Conservation (phyloP, 495 filamentous ascomycete species). For the Bacidia gigantensis region DNA sequence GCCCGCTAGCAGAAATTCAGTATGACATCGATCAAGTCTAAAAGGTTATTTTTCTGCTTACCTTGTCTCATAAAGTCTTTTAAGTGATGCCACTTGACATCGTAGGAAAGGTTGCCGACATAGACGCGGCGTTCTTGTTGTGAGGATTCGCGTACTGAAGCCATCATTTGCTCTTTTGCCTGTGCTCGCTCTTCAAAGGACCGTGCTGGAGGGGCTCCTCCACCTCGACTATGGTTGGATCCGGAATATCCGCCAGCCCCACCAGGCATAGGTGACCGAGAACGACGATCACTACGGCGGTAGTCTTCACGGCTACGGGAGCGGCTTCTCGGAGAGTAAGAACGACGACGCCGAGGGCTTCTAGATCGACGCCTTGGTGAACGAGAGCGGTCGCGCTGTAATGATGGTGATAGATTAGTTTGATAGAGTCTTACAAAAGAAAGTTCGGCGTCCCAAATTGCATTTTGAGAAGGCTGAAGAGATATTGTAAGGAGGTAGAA, state of each 20-base stretch:
- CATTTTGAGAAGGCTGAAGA: conserved; percentile 1
- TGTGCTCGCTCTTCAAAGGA: conserved; percentile 70
- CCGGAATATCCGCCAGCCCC: conserved; percentile 52
- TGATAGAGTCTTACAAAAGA: background rate
- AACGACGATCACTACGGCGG: conserved; percentile 65
- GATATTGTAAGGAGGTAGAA: background rate
- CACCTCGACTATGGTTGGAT: conserved; percentile 43
- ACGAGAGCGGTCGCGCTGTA: conserved; percentile 87
- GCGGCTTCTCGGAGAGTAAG: conserved; percentile 85
- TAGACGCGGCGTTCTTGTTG: conserved; percentile 99
- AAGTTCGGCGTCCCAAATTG: background rate
- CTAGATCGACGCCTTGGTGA: conserved; percentile 82
- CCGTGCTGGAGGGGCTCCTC: conserved; percentile 52
- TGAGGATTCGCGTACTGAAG: conserved; percentile 77
- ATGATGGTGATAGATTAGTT: background rate
- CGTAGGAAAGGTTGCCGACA: conserved; percentile 95
- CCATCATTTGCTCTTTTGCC: conserved; percentile 92
- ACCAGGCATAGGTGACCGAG: conserved; percentile 73
- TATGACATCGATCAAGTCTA: conserved; percentile 4
- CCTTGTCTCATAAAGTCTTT: conserved; percentile 99
- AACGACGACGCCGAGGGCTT: conserved; percentile 66
- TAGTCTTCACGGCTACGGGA: conserved; percentile 84
- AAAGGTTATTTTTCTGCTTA: conserved; percentile 27
- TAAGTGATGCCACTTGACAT: conserved; percentile 99
- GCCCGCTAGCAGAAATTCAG: conserved; percentile 54